Base-by-base conservation (phyloP, 805 yeast species). In the Kuraishia piskuri region DNA sequence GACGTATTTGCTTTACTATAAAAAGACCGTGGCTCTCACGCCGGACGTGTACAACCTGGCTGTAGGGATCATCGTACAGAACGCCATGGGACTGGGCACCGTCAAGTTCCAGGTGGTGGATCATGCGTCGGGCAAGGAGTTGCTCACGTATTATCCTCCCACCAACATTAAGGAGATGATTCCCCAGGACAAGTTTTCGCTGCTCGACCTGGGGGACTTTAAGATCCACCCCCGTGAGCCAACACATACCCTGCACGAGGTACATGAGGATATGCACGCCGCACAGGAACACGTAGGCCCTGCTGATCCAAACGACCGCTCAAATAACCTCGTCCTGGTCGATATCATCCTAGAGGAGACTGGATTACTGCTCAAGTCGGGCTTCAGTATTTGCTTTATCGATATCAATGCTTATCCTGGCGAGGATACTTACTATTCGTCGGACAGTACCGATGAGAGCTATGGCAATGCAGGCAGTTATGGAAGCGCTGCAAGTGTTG, bases 21-120 rank as follows among this genome's bases (percentile, higher is more conserved):
- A 67, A 14, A 79, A 78, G 55, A 62, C 67, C 1, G 60, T 79
- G 6, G 73, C 77, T 71, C 61, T 80, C 21, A 64, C 79, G 1
- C 76, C 79, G 0, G 84, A 81, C 2, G 60, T 62, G 14, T 80
- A 80, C 61, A 79, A 79, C 56, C 61, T 79, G 25, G 73, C 79
- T 48, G 72, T 79, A 51, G 84, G 82, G 0, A 61, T 80, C 23
- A 76, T 79, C 6, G 67, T 80, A n/a, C 77, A 78, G 51, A 75
- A 76, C 55, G 80, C 79, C 1, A 68, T 71, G 52, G 87, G 87
- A 0, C 63, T 83, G 24, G 86, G 85, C 1, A 80, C 85, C 17
- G 78, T 83, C 19, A 74, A 75, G 58, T 82, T 82, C 57, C 78
- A 74, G 57, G 68, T 82, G 7, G 69, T 69, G 53, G 55, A 65